A percentile compares a stretch with the other conserved stretches of the same genome.
phyloP scores from a whole-genome alignment of 2,329 filamentous ascomycete genomes.

The Meredithiella fracta region DNA sequence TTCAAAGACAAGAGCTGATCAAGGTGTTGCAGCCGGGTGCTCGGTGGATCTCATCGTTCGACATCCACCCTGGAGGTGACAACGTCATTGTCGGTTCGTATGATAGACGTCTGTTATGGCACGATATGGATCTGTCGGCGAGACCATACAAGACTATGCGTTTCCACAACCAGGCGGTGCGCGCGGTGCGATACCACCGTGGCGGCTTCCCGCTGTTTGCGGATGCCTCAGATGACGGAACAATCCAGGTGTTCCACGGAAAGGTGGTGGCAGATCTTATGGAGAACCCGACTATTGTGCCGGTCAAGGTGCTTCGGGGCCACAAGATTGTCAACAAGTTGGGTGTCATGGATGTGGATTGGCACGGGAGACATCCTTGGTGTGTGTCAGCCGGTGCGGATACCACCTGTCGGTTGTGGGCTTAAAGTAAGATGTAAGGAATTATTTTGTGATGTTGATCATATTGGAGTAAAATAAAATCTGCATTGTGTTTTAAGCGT shows the following conservation, averaged over 20 bases:
- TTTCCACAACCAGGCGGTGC: conserved; percentile 84
- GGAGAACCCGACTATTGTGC: conserved; percentile 92
- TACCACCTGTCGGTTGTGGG: conserved; percentile 83
- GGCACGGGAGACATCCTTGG: conserved; percentile 92
- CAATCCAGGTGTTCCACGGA: conserved; percentile 88
- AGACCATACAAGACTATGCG: conserved; percentile 92
- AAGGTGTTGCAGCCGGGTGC: conserved; percentile 89
- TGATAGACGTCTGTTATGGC: conserved; percentile 86
- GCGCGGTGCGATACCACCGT: conserved; percentile 74
- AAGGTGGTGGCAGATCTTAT: conserved; percentile 89
- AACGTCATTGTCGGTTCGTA: conserved; percentile 91
- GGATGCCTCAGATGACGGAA: conserved; percentile 88
- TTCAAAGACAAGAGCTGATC: conserved; percentile 77
- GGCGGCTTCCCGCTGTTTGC: conserved; percentile 70
- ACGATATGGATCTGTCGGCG: conserved; percentile 81
- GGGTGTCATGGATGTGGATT: conserved; percentile 85
- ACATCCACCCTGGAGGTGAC: conserved; percentile 82
- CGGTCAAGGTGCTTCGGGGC: conserved; percentile 80
- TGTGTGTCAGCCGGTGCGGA: conserved; percentile 87
- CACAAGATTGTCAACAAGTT: conserved; percentile 75
- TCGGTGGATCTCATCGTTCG: conserved; percentile 82
- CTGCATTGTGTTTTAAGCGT: conserved; percentile 14
- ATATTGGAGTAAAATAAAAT: conserved; percentile 8
- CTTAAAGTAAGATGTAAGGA: conserved; percentile 25
- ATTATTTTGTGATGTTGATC: conserved; percentile 58